Conservation (phyloP, 2,329 filamentous ascomycete species). For the Leptographium flavum region DNA sequence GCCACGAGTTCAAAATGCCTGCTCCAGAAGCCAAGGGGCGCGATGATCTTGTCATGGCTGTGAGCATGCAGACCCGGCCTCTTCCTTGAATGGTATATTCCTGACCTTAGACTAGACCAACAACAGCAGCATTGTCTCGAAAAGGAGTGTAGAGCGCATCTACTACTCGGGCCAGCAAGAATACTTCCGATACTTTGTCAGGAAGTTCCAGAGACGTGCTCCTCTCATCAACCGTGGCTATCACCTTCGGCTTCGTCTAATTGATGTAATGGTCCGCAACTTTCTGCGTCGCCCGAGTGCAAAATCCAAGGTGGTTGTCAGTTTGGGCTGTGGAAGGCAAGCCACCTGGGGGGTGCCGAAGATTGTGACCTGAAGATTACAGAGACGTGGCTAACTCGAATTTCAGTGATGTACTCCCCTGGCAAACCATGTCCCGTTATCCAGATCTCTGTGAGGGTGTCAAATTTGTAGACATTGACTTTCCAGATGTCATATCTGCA, state of each 20-base stretch:
- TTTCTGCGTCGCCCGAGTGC: conserved; percentile 45
- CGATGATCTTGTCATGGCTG: conserved; percentile 38
- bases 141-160: conserved; percentile 78
- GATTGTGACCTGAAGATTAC: not conserved
- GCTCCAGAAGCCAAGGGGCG: conserved; percentile 16
- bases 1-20: conserved; percentile 1
- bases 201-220: conserved; percentile 67
- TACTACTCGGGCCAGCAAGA: conserved; percentile 68
- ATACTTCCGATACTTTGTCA: conserved; percentile 79
- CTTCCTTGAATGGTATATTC: not conserved
- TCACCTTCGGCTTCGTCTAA: conserved; percentile 69
- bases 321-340: conserved; percentile 83
- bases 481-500: conserved; percentile 61
- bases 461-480: conserved; percentile 75
- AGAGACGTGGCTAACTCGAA: no score
- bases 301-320: conserved; percentile 61
- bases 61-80: conserved; percentile 18
- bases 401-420: conserved; percentile 68
- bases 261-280: conserved; percentile 58
- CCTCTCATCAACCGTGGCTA: conserved; percentile 86
- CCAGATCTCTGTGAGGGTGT: conserved; percentile 39
- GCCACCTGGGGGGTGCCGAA: conserved; percentile 18
- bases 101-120: conserved; percentile 48
- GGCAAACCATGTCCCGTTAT: conserved; percentile 63
- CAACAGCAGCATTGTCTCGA: conserved; percentile 82